Percentiles rank a stretch among this genome's conserved stretches.
Evolutionary conservation across 2,329 filamentous ascomycete genomes (phyloP).

Genomic region (Corynespora cassiicola): DNA sequence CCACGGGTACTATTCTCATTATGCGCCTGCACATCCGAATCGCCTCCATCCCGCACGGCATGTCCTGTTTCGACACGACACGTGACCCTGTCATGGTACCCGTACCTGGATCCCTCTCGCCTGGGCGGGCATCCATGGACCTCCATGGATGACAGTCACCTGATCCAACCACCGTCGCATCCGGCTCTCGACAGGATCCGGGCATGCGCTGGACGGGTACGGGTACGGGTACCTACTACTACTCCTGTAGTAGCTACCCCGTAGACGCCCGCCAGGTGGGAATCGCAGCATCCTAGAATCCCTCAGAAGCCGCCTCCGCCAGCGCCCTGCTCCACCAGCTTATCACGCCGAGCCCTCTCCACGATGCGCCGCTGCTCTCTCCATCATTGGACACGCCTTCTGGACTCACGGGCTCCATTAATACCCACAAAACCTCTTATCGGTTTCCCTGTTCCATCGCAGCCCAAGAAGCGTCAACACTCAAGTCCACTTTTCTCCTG

Average conservation of each 20-base stretch:
- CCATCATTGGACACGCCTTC: conserved; percentile 36
- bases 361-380: conserved; percentile 27
- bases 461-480: conserved; percentile 27
- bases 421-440: conserved; percentile 43
- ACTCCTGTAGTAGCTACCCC: too few species aligned
- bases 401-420: conserved; percentile 38
- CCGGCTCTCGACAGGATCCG: too few species aligned
- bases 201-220: too few species aligned
- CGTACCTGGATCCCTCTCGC: conserved; percentile 17
- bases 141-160: conserved; percentile 23
- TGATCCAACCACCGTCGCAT: too few species aligned
- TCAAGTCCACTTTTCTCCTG: conserved; percentile 38
- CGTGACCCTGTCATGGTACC: conserved; percentile 4
- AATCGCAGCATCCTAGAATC: too few species aligned
- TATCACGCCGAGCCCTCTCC: conserved; percentile 2
- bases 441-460: conserved; percentile 35
- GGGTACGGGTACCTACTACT: too few species aligned
- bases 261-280: too few species aligned
- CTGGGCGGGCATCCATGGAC: conserved; percentile 8
- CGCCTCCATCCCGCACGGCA: too few species aligned
- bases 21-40: too few species aligned
- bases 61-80: conserved; percentile 7
- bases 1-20: not conserved
- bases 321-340: conserved; percentile 7
- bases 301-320: not conserved